Conservation (phyloP, 78 protist species). For the Ministeria vibrans region DNA sequence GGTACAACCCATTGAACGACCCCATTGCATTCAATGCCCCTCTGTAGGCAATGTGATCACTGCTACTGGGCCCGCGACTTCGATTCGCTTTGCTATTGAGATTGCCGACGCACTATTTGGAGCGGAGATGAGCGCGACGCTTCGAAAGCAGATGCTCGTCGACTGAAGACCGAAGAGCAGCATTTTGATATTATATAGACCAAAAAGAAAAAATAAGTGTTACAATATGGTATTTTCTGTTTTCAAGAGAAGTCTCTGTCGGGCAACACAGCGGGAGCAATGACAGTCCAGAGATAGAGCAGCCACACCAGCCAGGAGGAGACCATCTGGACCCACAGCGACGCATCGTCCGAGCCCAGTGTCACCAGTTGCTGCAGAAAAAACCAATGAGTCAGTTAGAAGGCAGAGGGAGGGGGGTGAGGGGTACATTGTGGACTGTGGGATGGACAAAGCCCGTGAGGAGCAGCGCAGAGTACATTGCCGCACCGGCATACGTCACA, state of each 20-base stretch:
- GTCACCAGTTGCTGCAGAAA: not conserved
- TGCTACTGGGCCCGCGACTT: too few relatives aligned
- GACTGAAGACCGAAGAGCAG: too few relatives aligned
- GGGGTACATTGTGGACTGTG: not conserved
- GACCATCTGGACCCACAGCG: slow-evolving; percentile 59
- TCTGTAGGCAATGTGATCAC: too few relatives aligned
- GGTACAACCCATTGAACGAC: too few relatives aligned
- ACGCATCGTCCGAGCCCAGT: slow-evolving; percentile 4
- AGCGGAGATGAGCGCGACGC: too few relatives aligned
- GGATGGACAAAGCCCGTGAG: slow-evolving; percentile 36
- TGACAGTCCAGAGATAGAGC: slow-evolving; percentile 55
- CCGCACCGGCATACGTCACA: slow-evolving; percentile 51
- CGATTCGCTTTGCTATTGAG: too few relatives aligned
- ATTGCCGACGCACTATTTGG: too few relatives aligned
- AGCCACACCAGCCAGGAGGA: slow-evolving; percentile 36
- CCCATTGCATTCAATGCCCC: too few relatives aligned
- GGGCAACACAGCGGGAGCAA: slow-evolving; percentile 47
- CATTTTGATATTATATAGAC: too few relatives aligned
- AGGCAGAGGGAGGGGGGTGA: not conserved
- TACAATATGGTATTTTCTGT: too few relatives aligned
- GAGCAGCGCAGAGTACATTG: slow-evolving; percentile 46
- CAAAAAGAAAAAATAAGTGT: too few relatives aligned
- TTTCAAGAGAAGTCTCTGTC: slow-evolving; percentile 19
- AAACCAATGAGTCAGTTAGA: slow-evolving; percentile 31
- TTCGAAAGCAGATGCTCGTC: too few relatives aligned